Evolutionary conservation across 2,329 filamentous ascomycete species (phyloP), one percentile per base, ranked within the genome.

Genomic region (Endoconidiophora laricicola): DNA sequence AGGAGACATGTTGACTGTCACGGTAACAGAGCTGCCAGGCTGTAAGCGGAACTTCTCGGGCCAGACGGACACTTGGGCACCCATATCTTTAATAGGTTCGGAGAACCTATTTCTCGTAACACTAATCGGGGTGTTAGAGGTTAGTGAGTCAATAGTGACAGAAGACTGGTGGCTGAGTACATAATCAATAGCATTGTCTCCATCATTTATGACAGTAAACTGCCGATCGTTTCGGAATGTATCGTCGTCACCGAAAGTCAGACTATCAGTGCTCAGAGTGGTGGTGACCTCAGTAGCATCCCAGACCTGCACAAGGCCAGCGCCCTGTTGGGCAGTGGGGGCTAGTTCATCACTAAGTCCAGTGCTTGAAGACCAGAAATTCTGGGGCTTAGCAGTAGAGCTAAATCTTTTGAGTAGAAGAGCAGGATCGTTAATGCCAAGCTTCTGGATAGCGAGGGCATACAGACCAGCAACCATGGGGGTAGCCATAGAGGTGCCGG

Each of bases 271-370:
- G 23, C 38, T 22, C 5, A 38, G 16, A 14, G 24, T 9, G 22
- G 16, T 37, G 14, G 7, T 4, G n/a, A 20, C 14, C 29, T 46
- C 29, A 14, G 44, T 38, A 14, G 44, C 44, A 70, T 58, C 22
- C 26, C 29, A 38, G 20, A 46, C 16, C 44, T 38, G 44, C 24
- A 23, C 18, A 16, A 76, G 60, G 3, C 68, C 69, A 42, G 58
- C 63, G 36, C 69, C 69, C 55, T 74, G 70, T 57, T 76, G 72
- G 6, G 66, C 58, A 9, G 73, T 68, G 1, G 73, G 69, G 2
- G 69, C 68, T 1, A 69, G 59, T 10, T 61, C 50, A 2, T 58
- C 50, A 10, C 50, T 58, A 2, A 59, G 56, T 14, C 48, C 45
- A 1, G 50, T 52, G 20, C 23, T 20, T 48, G 66, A 59, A 49